Conservation (phyloP, 345 rosid genomes). For the Rhodamnia argentea region DNA sequence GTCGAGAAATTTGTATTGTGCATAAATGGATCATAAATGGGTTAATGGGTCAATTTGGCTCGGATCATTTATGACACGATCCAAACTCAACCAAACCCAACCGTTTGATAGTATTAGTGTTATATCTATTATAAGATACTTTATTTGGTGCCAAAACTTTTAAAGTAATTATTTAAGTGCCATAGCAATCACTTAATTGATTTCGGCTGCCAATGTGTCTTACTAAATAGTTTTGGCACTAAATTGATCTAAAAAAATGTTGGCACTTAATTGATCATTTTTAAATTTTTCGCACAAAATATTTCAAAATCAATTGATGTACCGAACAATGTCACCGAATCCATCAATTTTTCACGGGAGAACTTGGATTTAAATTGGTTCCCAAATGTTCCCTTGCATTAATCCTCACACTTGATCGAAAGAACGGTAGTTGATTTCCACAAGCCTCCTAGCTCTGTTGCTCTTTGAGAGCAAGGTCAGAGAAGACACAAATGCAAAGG, state of each 20-base stretch:
- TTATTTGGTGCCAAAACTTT: neutral
- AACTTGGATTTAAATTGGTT: neutral
- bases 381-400: neutral
- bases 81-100: no score
- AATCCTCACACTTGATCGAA: neutral
- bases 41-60: no score
- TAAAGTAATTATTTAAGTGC: neutral
- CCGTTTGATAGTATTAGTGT: no score
- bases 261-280: neutral
- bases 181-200: neutral
- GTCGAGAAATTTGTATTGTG: no score
- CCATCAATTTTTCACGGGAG: neutral
- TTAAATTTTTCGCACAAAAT: neutral
- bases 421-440: neutral
- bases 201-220: accelerated
- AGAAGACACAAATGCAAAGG: no score
- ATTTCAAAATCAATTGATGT: neutral
- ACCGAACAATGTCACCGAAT: neutral
- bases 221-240: neutral
- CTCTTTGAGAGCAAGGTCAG: neutral
- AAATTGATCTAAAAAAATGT: neutral
- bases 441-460: neutral
- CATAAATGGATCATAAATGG: no score
- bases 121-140: no score
- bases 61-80: no score